A percentile compares a stretch with the other conserved stretches of the same genome.
These are phyloP conservation scores for Chaetomium fimeti DNA, from an alignment of 495 filamentous ascomycete species.

Conservation along the genomic window DNA sequence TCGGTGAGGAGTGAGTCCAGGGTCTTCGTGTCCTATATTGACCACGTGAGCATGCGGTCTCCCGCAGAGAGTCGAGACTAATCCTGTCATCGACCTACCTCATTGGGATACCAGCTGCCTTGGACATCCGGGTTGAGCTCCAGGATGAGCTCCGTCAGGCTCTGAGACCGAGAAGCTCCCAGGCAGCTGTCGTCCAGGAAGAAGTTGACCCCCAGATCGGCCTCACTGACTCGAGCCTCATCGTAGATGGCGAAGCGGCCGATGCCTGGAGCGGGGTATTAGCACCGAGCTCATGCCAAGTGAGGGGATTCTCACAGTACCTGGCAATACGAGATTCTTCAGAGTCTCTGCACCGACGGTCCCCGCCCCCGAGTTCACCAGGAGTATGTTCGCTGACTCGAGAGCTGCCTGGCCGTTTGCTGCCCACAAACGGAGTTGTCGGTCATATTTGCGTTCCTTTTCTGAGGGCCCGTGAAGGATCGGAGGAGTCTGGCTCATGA, in stretches of 20 bases:
- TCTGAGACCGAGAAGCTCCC: slow-evolving; percentile 76
- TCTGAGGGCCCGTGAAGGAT: slow-evolving; percentile 65
- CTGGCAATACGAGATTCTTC: slow-evolving; percentile 93
- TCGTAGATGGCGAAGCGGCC: slow-evolving; percentile 95
- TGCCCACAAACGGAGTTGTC: slow-evolving; percentile 93
- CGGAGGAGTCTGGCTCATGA: slow-evolving; percentile 51
- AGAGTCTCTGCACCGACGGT: slow-evolving; percentile 87
- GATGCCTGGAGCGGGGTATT: slow-evolving; percentile 56
- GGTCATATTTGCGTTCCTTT: slow-evolving; percentile 92
- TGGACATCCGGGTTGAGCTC: slow-evolving; percentile 97
- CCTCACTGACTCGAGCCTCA: slow-evolving; percentile 68
- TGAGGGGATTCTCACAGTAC: slow-evolving; percentile 35
- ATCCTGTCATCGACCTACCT: slow-evolving; percentile 32
- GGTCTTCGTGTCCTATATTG: slow-evolving; percentile 23
- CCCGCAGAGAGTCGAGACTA: neutral
- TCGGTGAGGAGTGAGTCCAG: slow-evolving; percentile 43
- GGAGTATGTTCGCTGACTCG: slow-evolving; percentile 81
- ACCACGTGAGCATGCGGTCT: slow-evolving; percentile 22
- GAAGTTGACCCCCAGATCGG: slow-evolving; percentile 93
- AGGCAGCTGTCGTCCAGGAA: slow-evolving; percentile 79
- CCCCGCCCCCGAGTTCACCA: slow-evolving; percentile 80
- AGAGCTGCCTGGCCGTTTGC: slow-evolving; percentile 86
- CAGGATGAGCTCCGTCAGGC: slow-evolving; percentile 68
- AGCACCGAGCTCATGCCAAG: neutral
- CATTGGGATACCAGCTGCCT: slow-evolving; percentile 58